phyloP scores from a whole-genome alignment of 768 basidiomycete species.

The Boletellus sp. region DNA sequence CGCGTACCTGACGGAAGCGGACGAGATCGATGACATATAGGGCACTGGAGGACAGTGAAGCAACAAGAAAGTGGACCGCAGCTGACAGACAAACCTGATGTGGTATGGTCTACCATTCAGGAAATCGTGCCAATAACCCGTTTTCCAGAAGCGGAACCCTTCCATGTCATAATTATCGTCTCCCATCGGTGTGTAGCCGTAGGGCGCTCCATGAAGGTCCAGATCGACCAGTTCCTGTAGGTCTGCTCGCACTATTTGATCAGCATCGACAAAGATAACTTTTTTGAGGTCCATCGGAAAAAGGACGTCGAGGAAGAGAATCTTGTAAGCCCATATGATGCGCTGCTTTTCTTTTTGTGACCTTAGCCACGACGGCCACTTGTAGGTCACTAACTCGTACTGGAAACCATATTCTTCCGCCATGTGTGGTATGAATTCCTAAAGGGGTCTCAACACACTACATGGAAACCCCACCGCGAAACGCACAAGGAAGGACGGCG shows the following conservation, averaged over 20 bases:
- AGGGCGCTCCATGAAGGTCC: constrained; percentile 89
- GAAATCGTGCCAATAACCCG: constrained; percentile 91
- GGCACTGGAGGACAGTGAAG: constrained; percentile 52
- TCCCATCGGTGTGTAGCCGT: constrained; percentile 97
- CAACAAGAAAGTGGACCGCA: neutral
- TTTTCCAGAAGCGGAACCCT: constrained; percentile 98
- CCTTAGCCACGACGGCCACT: constrained; percentile 99
- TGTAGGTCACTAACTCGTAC: constrained; percentile 97
- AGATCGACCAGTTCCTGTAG: constrained; percentile 91
- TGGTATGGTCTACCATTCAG: constrained; percentile 85
- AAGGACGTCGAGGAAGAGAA: constrained; percentile 96
- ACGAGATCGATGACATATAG: constrained; percentile 95
- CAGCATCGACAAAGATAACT: constrained; percentile 98
- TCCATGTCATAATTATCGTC: constrained; percentile 94
- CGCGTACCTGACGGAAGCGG: constrained; percentile 79
- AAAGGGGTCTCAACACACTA: constrained; percentile 1
- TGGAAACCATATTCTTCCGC: constrained; percentile 90
- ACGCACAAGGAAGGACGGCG: constrained; percentile 89
- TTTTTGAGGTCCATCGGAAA: constrained; percentile 99
- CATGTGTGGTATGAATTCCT: constrained; percentile 95
- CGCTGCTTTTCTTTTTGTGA: constrained; percentile 96
- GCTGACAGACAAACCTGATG: constrained; percentile 66
- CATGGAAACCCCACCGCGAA: neutral
- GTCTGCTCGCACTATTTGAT: constrained; percentile 96
- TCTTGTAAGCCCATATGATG: constrained; percentile 99